Evolutionary conservation across 176 grass and related monocot species (phyloP).

Genomic region (Aegilops tauschii): DNA sequence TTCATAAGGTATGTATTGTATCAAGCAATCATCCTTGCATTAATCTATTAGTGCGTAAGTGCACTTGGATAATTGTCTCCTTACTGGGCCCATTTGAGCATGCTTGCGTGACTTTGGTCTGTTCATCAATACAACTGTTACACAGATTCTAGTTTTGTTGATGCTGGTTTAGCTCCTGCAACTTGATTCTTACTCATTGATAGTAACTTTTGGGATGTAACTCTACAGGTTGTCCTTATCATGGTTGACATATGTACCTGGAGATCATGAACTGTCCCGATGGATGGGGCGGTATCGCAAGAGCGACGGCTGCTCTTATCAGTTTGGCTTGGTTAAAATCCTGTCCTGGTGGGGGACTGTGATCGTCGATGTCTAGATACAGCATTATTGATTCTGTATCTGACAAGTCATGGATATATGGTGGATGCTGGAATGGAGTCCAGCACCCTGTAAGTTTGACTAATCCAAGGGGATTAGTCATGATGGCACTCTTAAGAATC

Average conservation of each 20-base stretch:
- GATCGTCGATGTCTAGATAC: slow-evolving; percentile 9
- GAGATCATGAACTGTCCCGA: slow-evolving; percentile 53
- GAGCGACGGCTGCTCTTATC: slow-evolving; percentile 32
- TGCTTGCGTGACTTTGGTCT: not conserved
- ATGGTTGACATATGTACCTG: slow-evolving; percentile 71
- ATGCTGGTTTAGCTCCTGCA: not conserved
- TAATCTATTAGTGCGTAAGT: not conserved
- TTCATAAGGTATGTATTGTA: slow-evolving; percentile 57
- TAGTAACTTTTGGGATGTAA: slow-evolving; percentile 9
- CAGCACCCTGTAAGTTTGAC: slow-evolving; percentile 38
- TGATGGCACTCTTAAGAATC: slow-evolving; percentile 17
- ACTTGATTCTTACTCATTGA: not conserved
- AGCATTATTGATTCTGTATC: slow-evolving; percentile 36
- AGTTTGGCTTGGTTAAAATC: slow-evolving; percentile 20
- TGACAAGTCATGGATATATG: slow-evolving; percentile 31
- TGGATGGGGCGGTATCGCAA: slow-evolving; percentile 51
- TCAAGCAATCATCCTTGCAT: not conserved
- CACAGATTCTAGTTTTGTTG: not conserved
- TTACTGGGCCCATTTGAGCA: not conserved
- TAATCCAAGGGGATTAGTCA: slow-evolving; percentile 30
- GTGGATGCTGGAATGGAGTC: slow-evolving; percentile 52
- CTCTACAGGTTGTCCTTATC: slow-evolving; percentile 63
- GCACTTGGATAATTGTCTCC: not conserved
- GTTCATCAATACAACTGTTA: not conserved
- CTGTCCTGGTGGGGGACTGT: slow-evolving; percentile 17